Percentiles rank a stretch among this genome's conserved stretches.
Conservation (phyloP, 495 filamentous ascomycete species). For the Penicillium argentinense region DNA sequence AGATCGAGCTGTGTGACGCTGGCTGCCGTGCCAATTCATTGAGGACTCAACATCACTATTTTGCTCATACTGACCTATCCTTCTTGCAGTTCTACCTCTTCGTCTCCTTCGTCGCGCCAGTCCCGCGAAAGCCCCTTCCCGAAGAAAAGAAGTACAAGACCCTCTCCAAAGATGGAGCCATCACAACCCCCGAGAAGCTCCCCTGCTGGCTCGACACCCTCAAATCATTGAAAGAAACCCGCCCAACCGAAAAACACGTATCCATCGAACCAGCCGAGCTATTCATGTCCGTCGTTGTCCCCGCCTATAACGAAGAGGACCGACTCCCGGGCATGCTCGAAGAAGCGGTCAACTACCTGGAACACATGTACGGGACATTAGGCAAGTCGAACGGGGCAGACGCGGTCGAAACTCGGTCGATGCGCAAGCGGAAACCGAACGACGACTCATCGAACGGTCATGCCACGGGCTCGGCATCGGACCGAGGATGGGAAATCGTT, state of each 20-base stretch:
- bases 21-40: too few relatives aligned
- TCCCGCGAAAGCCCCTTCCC: conserved; percentile 68
- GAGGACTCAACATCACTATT: background rate
- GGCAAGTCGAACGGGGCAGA: background rate
- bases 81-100: conserved; percentile 61
- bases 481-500: conserved; percentile 88
- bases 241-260: conserved; percentile 22
- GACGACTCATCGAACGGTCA: conserved; percentile 22
- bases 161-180: conserved; percentile 61
- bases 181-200: conserved; percentile 58
- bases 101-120: conserved; percentile 74
- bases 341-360: conserved; percentile 85
- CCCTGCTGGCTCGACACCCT: conserved; percentile 82
- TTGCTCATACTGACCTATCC: background rate
- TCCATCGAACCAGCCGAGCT: conserved; percentile 53
- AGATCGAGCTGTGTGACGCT: too few relatives aligned
- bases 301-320: conserved; percentile 91
- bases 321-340: conserved; percentile 80
- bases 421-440: conserved; percentile 36
- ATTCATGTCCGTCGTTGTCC: conserved; percentile 85
- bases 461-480: conserved; percentile 13
- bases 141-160: conserved; percentile 88
- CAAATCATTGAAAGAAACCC: conserved; percentile 44
- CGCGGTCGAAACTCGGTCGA: conserved; percentile 19
- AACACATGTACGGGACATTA: conserved; percentile 66